Evolutionary conservation across 2,329 filamentous ascomycete genomes (phyloP), one percentile per base, ranked within the genome.

Genomic region (Penicillium sp.): DNA sequence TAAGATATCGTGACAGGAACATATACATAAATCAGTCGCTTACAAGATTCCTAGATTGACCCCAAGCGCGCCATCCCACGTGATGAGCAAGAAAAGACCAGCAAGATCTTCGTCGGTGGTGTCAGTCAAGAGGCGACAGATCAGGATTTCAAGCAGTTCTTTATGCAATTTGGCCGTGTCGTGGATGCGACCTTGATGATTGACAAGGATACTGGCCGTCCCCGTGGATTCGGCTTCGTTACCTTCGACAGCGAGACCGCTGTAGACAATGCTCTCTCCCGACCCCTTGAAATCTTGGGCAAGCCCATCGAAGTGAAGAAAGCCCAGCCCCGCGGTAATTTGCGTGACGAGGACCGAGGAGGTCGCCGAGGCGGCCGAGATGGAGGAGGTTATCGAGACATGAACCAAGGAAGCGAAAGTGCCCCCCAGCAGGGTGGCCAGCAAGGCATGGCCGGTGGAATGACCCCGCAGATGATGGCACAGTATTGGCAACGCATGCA

Each of bases 401-500:
- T 70, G 51, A 71, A 73, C 50, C 73, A 76, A 10, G 48, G 48
- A 49, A 69, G 68, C 31, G 74, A 77, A 45, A 69, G 69, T 50
- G 70, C 70, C 39, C 74, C 76, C 53, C 81, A 84, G 60, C 77
- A 82, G 57, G 76, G 77, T 57, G 75, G 75, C 49, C 78, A 79
- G 60, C 76, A 77, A 59, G 73, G 71, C 46, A 72, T 75, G 63
- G 67, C 70, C 73, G 73, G 81, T 51, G 88, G 89, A 61, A 96
- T 98, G 90, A 96, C 90, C 21, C 93, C 93, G 0, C 92, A 96
- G 70, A 88, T 96, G 81, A 97, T 98, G 92, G 95, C 95, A 2
- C 93, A 97, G 74, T 97, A 98, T 78, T 96, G 95, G 86, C 91
- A 96, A 74, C 87, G 93, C 48, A 98, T 99, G 93, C 95, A 99